Evolutionary conservation across 768 basidiomycete species (phyloP).

Genomic region (Lactarius psammicola): DNA sequence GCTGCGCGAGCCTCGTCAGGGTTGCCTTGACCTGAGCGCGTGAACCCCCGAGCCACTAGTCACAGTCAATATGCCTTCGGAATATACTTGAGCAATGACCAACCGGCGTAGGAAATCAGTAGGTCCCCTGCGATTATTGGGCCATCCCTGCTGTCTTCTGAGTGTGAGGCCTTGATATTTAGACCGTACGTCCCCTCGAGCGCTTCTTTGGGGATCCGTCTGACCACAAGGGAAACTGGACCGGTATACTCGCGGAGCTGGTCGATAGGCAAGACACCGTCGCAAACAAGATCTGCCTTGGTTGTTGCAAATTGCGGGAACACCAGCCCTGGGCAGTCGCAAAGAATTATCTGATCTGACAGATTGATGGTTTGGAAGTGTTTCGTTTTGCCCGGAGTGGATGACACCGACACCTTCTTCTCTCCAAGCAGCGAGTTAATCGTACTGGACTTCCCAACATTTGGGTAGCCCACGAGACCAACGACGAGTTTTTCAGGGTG

Average conservation of each 20-base stretch:
- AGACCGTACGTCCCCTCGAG: constrained; percentile 92
- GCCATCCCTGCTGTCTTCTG: constrained; percentile 86
- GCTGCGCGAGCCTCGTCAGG: constrained; percentile 96
- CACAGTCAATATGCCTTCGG: constrained; percentile 16
- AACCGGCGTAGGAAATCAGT: constrained; percentile 89
- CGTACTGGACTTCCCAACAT: constrained; percentile 97
- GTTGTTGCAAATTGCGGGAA: constrained; percentile 98
- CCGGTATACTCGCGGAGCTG: constrained; percentile 93
- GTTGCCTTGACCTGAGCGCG: constrained; percentile 91
- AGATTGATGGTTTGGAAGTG: constrained; percentile 98
- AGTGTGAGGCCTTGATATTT: constrained; percentile 55
- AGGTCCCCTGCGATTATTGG: constrained; percentile 74
- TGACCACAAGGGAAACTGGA: constrained; percentile 72
- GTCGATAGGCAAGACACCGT: constrained; percentile 96
- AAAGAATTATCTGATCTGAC: constrained; percentile 82
- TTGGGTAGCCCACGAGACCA: constrained; percentile 96
- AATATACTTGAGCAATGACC: constrained; percentile 37
- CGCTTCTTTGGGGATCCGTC: constrained; percentile 76
- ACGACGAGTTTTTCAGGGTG: constrained; percentile 66
- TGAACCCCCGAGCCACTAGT: constrained; percentile 88
- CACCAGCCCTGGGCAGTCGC: constrained; percentile 97
- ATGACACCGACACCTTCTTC: constrained; percentile 97
- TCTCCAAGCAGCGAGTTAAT: constrained; percentile 95
- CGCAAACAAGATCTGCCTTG: constrained; percentile 92
- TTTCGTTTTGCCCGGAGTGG: constrained; percentile 98